Evolutionary conservation across 805 yeast genomes (phyloP), one percentile per base, ranked within the genome.

Genomic region (Lipomyces kockii): DNA sequence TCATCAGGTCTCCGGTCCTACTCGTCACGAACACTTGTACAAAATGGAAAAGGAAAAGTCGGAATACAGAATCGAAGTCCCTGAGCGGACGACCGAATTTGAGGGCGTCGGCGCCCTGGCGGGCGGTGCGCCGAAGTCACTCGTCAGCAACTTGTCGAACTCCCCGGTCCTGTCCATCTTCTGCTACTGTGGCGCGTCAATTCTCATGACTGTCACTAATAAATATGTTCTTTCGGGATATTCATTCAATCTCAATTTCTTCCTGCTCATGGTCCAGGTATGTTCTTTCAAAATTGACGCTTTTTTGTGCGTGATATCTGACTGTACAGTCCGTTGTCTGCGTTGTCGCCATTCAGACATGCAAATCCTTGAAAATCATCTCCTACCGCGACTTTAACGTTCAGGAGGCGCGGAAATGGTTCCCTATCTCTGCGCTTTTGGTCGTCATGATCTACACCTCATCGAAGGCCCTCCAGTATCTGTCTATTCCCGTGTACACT

Each of bases 121-220:
- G 27, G 64, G 39, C 39, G 63, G 64, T 51, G 56, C 52, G 35
- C 62, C 56, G 17, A 59, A 55, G 52, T 20, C 34, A 20, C 53
- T 63, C 49, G 58, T 64, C 59, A 62, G 37, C n/a, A 58, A 57
- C 49, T 60, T 62, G 60, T 22, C 61, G 25, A 69, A 67, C 61
- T 69, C 72, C 49, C 72, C 72, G 32, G 14, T 65, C 53, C 25
- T 71, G 27, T 72, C 74, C 43, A 69, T 71, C 60, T 61, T 71
- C 56, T 53, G 62, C 49, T 95, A 95, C 86, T 95, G 99, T 84
- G 83, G 85, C 64, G 91, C 99, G 27, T 95, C 99, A 29, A 95
- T 95, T 73, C 82, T 95, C 78, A 95, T 95, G 99, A 95, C 99
- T 37, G 92, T 93, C 70, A 93, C 98, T 68, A 95, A 95, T 85